Conservation (phyloP, 805 yeast species). For the Kodamaea jinghongensis region DNA sequence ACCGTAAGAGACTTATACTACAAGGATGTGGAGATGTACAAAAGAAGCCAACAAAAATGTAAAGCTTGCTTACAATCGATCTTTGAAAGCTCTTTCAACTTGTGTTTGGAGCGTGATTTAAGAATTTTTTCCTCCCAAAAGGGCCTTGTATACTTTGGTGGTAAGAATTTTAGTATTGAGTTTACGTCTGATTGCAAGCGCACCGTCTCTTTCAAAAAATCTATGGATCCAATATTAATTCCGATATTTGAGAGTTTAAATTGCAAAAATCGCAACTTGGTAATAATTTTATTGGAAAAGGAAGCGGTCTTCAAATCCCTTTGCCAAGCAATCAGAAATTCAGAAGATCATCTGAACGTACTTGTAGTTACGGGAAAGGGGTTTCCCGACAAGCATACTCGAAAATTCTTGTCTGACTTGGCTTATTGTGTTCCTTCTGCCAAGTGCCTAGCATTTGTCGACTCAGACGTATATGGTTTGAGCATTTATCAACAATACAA, state of each 20-base stretch:
- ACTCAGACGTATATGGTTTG: constrained; percentile 65
- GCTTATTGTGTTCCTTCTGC: constrained; percentile 19
- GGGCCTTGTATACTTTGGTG: constrained; percentile 49
- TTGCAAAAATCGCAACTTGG: neutral
- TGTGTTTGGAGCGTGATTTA: constrained; percentile 33
- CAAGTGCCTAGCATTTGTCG: constrained; percentile 51
- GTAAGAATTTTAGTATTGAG: neutral
- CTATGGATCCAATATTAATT: constrained; percentile 26
- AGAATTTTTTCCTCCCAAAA: constrained; percentile 54
- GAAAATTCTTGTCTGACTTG: constrained; percentile 31
- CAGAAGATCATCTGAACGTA: neutral
- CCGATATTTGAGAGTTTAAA: constrained; percentile 13
- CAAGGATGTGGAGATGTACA: constrained; percentile 51
- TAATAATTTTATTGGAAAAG: constrained; percentile 32
- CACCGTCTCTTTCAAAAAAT: constrained; percentile 3
- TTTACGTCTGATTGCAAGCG: neutral
- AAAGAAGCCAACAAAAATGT: constrained; percentile 38
- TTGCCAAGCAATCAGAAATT: constrained; percentile 17
- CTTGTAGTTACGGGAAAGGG: constrained; percentile 62
- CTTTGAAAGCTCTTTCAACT: constrained; percentile 31
- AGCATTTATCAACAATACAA: constrained; percentile 45
- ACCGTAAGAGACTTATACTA: constrained; percentile 61
- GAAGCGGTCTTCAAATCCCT: constrained; percentile 40
- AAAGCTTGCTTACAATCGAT: constrained; percentile 39
- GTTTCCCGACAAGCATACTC: constrained; percentile 59